Evolutionary conservation across 805 yeast genomes (phyloP).

Genomic region (Yamadazyma endophytica): DNA sequence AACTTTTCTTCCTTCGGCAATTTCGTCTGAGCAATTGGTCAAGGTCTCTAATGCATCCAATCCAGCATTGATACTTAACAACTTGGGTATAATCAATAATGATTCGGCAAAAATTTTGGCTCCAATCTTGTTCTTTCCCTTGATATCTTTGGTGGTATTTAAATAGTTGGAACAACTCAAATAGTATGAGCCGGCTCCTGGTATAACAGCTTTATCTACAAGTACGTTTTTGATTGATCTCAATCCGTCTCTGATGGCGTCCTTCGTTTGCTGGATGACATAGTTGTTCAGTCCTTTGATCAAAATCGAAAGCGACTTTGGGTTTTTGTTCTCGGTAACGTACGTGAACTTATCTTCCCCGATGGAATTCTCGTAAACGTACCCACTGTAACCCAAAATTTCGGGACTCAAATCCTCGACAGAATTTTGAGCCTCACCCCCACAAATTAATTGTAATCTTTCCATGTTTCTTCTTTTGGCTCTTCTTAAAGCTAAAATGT

Average conservation of each 20-base stretch:
- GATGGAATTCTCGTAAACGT: conserved; percentile 84
- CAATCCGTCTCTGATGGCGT: conserved; percentile 95
- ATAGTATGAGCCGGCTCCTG: conserved; percentile 97
- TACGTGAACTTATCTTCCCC: conserved; percentile 98
- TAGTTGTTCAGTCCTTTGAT: conserved; percentile 93
- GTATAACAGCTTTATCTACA: conserved; percentile 78
- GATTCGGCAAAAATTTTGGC: conserved; percentile 93
- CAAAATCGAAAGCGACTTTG: conserved; percentile 85
- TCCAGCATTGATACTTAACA: conserved; percentile 88
- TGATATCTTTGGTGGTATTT: conserved; percentile 47
- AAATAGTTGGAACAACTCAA: conserved; percentile 74
- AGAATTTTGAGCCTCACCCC: conserved; percentile 96
- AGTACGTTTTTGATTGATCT: conserved; percentile 91
- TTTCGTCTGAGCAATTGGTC: conserved; percentile 85
- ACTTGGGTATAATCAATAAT: conserved; percentile 85
- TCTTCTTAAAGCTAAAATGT: conserved; percentile 90
- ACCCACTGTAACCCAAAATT: conserved; percentile 83
- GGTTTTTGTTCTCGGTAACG: conserved; percentile 84
- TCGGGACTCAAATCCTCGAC: conserved; percentile 86
- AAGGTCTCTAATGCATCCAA: conserved; percentile 88
- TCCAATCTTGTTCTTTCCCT: conserved; percentile 88
- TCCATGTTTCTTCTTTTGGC: conserved; percentile 99
- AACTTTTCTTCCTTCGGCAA: conserved; percentile 72
- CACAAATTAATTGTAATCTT: conserved; percentile 90
- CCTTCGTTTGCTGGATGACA: conserved; percentile 86